Evolutionary conservation across 495 filamentous ascomycete genomes (phyloP).

Genomic region (Aspergillus incahuasiensis): DNA sequence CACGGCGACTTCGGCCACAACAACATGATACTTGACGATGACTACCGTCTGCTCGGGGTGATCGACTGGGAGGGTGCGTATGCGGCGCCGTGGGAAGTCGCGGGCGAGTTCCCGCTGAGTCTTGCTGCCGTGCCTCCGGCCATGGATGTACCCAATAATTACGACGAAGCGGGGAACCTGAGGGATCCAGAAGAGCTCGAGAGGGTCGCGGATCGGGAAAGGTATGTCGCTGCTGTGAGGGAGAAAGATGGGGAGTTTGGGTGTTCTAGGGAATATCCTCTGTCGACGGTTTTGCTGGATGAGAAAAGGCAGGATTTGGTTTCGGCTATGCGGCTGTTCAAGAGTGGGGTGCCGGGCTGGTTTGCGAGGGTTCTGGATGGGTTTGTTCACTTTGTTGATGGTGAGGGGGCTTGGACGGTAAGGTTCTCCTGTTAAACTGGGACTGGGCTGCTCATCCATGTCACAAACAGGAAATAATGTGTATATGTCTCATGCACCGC

Average conservation of each 20-base stretch:
- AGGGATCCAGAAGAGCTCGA: background rate
- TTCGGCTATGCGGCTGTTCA: no score
- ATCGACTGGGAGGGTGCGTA: background rate
- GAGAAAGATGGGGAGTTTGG: background rate
- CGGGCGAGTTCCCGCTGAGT: background rate
- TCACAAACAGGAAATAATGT: no score
- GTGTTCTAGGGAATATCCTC: background rate
- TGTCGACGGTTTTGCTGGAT: no score
- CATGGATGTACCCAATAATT: background rate
- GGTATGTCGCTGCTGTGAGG: background rate
- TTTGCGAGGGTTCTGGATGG: no score
- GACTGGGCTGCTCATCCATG: no score
- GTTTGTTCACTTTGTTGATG: no score
- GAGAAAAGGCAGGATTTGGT: no score
- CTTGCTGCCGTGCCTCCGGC: background rate
- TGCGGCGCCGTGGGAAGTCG: background rate
- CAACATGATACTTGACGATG: background rate
- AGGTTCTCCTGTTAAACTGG: no score
- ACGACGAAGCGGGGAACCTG: background rate
- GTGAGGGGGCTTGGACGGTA: no score
- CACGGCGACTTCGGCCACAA: background rate
- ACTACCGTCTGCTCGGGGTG: background rate
- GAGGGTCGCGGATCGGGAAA: background rate
- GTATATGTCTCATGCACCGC: no score
- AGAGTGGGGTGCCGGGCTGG: no score